Evolutionary conservation across 148 eudicot species (phyloP), one percentile per base, ranked within the genome.

Genomic region (Camellia sinensis): DNA sequence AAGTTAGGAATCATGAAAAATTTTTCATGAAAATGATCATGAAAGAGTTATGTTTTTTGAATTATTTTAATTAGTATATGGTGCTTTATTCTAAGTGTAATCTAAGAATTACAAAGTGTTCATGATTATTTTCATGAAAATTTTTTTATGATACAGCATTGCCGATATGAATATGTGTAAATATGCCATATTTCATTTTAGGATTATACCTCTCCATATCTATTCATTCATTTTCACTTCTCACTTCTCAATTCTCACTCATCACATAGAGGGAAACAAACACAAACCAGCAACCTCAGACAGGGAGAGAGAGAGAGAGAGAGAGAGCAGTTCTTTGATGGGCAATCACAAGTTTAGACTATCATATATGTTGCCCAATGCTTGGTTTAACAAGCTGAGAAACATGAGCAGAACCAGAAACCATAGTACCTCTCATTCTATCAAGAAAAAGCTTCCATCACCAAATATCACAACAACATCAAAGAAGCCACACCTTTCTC

Each of bases 311-410:
- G 43, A 50, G 64, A 77, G 60, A 70, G 65, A 59, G 70, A 61
- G 59, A 73, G 67, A 29, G 61, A 45, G 9, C 21, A 37, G 2
- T 50, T 82, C 71, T 57, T 60, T 2, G 52, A 85, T 88, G 88
- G 87, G 90, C 2, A 88, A 88, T 71, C 74, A 82, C 83, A 88
- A 71, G 77, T 88, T 88, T 22, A 88, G 78, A 75, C 52, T 88
- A 10, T 88, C 90, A 70, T 82, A 88, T 18, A 88, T 88, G 90
- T 81, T 88, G 81, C 90, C 90, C 0, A 88, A 88, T 80, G 87
- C 90, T 40, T 88, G 90, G 90, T 85, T 88, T 64, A 82, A 83
- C 87, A 88, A 88, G 88, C 90, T 88, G 15, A 83, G 78, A 63
- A 88, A 88, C 76, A 81, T 85, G 77, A 80, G 82, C 73, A 81